These are phyloP conservation scores for Lineolata rhizophorae DNA, from an alignment of 495 filamentous ascomycete species.

Conservation along the genomic window DNA sequence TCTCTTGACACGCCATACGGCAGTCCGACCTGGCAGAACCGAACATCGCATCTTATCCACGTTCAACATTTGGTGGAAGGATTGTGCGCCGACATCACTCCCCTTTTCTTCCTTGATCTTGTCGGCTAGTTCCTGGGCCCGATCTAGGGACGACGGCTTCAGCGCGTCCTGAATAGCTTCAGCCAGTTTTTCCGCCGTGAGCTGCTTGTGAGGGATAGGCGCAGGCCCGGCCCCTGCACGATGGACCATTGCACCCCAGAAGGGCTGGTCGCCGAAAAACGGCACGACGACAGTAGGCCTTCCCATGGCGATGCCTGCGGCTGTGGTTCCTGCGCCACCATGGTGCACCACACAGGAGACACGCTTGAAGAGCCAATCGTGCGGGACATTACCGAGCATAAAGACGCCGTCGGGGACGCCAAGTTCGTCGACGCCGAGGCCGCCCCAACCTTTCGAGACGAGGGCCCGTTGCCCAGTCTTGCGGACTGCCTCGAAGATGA, in stretches of 20 bases:
- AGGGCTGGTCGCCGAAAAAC: slow-evolving; percentile 44
- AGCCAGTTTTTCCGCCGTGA: slow-evolving; percentile 22
- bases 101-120: slow-evolving; percentile 22
- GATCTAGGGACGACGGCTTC: slow-evolving; percentile 15
- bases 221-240: slow-evolving; percentile 26
- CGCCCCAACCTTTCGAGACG: slow-evolving; percentile 42
- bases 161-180: slow-evolving; percentile 20
- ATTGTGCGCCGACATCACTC: slow-evolving; percentile 16
- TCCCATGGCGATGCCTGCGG: slow-evolving; percentile 33
- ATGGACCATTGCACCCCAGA: slow-evolving; percentile 35
- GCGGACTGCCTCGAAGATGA: slow-evolving; percentile 32
- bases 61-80: slow-evolving; percentile 20
- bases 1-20: slow-evolving; percentile 20
- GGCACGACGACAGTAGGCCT: slow-evolving; percentile 39
- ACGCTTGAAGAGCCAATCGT: slow-evolving; percentile 44
- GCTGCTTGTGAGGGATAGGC: slow-evolving; percentile 23
- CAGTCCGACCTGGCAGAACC: slow-evolving; percentile 12
- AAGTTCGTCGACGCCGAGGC: slow-evolving; percentile 26
- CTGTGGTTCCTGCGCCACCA: slow-evolving; percentile 45
- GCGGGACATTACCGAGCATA: slow-evolving; percentile 37
- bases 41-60: slow-evolving; percentile 18
- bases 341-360: slow-evolving; percentile 41
- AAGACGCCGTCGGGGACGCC: slow-evolving; percentile 24
- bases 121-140: slow-evolving; percentile 15
- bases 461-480: slow-evolving; percentile 30